Conservation (phyloP, 306 rosid genomes). For the Quercus dentata region DNA sequence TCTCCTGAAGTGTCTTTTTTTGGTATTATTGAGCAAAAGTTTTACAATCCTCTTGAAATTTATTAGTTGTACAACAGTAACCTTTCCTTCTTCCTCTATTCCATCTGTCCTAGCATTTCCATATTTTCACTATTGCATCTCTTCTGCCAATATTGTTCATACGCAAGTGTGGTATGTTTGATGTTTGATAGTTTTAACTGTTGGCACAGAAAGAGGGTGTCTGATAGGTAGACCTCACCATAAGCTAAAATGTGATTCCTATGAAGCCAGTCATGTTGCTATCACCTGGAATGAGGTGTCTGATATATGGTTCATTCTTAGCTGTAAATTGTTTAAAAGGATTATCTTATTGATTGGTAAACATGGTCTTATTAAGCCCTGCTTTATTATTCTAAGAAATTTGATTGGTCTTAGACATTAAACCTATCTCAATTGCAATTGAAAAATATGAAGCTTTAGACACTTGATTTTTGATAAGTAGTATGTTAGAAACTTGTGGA, state of each 20-base stretch:
- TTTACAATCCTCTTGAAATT: not conserved
- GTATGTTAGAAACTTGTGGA: not conserved
- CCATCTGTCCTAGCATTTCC: not conserved
- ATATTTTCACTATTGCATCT: not conserved
- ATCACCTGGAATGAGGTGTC: not conserved
- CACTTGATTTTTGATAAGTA: not conserved
- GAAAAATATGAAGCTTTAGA: not conserved
- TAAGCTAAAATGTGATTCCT: not conserved
- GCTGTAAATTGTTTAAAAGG: not conserved
- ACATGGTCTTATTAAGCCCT: not conserved
- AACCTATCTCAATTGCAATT: not conserved
- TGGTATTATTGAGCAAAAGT: not conserved
- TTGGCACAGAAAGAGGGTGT: not conserved
- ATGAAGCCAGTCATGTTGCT: not conserved
- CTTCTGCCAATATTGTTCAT: not conserved
- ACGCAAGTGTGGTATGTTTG: not conserved
- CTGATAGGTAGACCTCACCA: not conserved
- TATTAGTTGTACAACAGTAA: not conserved
- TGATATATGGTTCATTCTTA: not conserved
- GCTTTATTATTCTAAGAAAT: not conserved
- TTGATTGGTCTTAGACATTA: not conserved
- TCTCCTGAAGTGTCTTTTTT: not conserved
- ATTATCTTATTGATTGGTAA: not conserved
- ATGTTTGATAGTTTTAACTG: not conserved
- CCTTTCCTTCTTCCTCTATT: not conserved